Evolutionary conservation across 768 basidiomycete genomes (phyloP).

Genomic region (Butyriboletus loyo): DNA sequence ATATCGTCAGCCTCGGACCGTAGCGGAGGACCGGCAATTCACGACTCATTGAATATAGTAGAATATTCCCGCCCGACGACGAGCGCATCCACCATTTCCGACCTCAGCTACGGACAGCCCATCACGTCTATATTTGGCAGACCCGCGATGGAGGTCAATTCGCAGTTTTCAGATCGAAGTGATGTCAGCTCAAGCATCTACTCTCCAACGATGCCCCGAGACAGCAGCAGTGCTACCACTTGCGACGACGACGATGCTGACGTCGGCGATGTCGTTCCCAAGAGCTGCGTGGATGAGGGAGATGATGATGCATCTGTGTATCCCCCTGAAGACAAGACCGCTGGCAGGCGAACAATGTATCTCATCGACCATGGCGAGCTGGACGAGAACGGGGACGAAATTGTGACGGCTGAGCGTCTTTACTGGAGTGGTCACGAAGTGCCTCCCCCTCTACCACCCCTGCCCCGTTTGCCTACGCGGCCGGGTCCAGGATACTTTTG

Average conservation of each 20-base stretch:
- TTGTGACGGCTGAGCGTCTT: conserved; percentile 16
- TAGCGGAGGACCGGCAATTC: conserved; percentile 3
- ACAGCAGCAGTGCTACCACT: conserved; percentile 14
- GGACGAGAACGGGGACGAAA: conserved; percentile 22
- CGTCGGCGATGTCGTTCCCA: conserved; percentile 12
- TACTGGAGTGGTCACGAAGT: conserved; percentile 17
- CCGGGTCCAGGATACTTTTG: conserved; percentile 31
- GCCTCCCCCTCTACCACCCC: conserved; percentile 22
- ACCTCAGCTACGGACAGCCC: conserved; percentile 19
- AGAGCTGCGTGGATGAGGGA: conserved; percentile 14
- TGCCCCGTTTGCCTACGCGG: conserved; percentile 12
- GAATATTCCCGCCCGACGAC: conserved; percentile 21
- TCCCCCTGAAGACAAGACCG: conserved; percentile 31
- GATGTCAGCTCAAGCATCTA: conserved; percentile 19
- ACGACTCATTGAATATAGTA: conserved; percentile 6
- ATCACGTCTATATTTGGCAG: conserved; percentile 3
- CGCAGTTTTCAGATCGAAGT: conserved; percentile 21
- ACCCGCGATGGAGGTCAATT: conserved; percentile 2
- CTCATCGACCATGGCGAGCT: conserved; percentile 27
- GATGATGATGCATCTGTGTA: conserved; percentile 32
- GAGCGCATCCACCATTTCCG: conserved; percentile 20
- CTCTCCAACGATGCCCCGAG: conserved; percentile 15
- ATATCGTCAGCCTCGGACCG: conserved; percentile 19
- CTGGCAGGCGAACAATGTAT: conserved; percentile 35
- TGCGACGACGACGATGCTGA: conserved; percentile 26